Conservation (phyloP, 2,329 filamentous ascomycete genomes). For the Pleoardoris graminearum region DNA sequence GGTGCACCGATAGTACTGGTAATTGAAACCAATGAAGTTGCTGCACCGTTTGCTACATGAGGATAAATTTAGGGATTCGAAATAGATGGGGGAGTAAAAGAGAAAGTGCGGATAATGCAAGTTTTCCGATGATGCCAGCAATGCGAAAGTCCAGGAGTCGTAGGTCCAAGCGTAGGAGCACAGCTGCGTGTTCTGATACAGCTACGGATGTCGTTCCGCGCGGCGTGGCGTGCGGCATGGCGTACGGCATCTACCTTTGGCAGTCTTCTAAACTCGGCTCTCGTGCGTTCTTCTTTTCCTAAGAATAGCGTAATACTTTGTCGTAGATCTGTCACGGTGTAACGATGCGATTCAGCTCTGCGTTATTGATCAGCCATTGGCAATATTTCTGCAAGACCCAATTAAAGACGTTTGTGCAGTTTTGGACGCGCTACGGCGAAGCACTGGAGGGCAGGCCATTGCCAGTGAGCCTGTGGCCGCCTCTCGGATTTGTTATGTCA, state of each 20-base stretch:
- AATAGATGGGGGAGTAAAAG: background rate
- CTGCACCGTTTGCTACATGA: background rate
- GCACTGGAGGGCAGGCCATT: background rate
- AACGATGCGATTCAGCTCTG: conserved; percentile 3
- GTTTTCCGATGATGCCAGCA: background rate
- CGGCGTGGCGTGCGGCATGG: background rate
- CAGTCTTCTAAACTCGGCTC: too few relatives aligned
- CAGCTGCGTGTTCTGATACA: background rate
- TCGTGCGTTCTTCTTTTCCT: background rate
- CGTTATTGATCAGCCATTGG: conserved; percentile 5
- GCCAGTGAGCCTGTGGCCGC: background rate
- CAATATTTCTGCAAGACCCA: background rate
- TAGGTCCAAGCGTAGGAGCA: conserved; percentile 1
- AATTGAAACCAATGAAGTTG: background rate
- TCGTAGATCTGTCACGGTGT: background rate
- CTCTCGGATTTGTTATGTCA: conserved; percentile 1
- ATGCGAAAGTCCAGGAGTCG: background rate
- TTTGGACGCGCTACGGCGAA: background rate
- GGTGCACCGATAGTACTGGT: background rate
- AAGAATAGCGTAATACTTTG: background rate
- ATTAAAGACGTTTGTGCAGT: conserved; percentile 1
- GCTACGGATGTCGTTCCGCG: background rate
- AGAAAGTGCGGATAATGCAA: background rate
- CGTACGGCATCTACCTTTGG: too few relatives aligned
- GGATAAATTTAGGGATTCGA: background rate